Evolutionary conservation across 176 grass and related monocot species (phyloP), one percentile per base, ranked within the genome.

Genomic region (Oryza brachyantha): DNA sequence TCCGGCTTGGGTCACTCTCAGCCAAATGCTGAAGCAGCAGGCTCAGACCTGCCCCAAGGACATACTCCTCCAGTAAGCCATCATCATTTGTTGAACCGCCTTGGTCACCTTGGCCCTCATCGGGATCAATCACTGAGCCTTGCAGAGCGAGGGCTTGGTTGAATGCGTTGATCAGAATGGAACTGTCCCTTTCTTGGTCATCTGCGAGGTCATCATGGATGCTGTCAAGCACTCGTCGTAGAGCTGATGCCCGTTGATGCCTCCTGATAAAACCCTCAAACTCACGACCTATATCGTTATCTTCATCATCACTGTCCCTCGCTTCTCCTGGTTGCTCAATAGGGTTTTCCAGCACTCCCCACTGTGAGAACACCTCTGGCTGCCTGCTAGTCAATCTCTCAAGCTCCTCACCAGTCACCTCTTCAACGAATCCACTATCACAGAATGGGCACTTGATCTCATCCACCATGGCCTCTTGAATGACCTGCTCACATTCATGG

Each of bases 11-110:
- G 6, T 96, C 92, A 14, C 87, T 93, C 86, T 99, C 96, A 6
- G 86, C 81, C 81, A 99, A 91, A 87, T 99, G 92, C 12, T 96
- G 90, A 81, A 99, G 86, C 79, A 99, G 81, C 31, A 96, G 73
- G 77, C 90, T 91, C 68, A 99, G 85, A 10, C 90, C 88, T 52
- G 92, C 76, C 11, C 92, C 96, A 2, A 99, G 64, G 71, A 91
- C 91, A 73, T 95, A 93, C 59, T 99, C 90, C 41, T 93, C 96
- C 10, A 96, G 59, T 64, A 91, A 79, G 26, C 76, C 70, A 79
- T 83, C 78, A 5, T 83, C 75, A 29, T 75, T 82, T 19, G 32
- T 83, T 60, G 84, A 80, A 17, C 72, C 73, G 0, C 68, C 70
- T 68, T 83, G 79, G 29, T 89, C 84, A 7, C 48, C 75, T 59